A percentile compares a stretch with the other conserved stretches of the same genome.
phyloP scores from a whole-genome alignment of 208 protist species.

The Vickermania spadyakhi region DNA sequence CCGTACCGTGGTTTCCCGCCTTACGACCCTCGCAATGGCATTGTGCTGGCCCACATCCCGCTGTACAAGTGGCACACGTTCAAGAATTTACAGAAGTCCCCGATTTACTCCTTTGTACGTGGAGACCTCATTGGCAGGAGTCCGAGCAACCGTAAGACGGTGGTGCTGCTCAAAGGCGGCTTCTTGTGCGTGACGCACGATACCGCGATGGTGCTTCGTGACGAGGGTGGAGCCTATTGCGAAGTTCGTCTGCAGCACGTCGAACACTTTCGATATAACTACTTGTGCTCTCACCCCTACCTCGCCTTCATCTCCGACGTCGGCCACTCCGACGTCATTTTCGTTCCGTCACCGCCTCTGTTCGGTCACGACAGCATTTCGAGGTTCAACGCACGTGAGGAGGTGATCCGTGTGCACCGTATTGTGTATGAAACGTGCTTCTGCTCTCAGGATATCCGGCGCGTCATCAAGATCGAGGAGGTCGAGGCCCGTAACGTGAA shows the following conservation, averaged over 20 bases:
- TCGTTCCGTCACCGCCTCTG: constrained; percentile 2
- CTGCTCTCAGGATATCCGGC: constrained; percentile 5
- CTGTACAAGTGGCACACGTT: constrained; percentile 1
- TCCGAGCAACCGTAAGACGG: background rate
- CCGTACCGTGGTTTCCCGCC: background rate
- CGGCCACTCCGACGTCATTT: background rate
- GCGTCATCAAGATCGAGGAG: constrained; percentile 1
- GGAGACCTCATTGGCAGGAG: background rate
- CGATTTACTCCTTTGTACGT: background rate
- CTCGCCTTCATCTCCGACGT: constrained; percentile 1
- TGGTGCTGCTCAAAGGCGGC: background rate
- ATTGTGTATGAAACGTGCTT: background rate
- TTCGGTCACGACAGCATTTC: constrained; percentile 1
- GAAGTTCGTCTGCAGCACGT: constrained; percentile 2
- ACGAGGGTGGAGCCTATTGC: background rate
- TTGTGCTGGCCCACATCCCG: background rate
- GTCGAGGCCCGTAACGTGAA: constrained; percentile 1
- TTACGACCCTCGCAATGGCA: constrained; percentile 3
- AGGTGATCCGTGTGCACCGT: constrained; percentile 1
- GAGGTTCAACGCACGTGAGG: constrained; percentile 1
- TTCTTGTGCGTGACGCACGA: constrained; percentile 3
- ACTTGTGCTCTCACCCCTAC: background rate
- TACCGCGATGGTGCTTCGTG: background rate
- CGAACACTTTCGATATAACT: constrained; percentile 1
- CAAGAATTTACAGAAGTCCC: background rate